Conservation (phyloP, 1,139 yeast genomes). For the Yamadazyma diospyri region DNA sequence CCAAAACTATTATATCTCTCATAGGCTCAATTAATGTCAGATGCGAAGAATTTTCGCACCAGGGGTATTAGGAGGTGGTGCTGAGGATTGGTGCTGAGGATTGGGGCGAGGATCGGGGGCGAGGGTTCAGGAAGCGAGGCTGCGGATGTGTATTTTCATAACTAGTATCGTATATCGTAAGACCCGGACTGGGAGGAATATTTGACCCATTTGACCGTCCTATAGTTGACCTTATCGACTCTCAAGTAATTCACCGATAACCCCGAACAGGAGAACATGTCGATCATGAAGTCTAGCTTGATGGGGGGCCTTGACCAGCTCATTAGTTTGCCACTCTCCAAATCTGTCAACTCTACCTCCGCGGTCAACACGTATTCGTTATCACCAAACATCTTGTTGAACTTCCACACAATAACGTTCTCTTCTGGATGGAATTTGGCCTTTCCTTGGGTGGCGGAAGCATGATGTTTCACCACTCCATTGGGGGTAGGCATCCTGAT, state of each 20-base stretch:
- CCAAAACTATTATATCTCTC: slow-evolving; percentile 74
- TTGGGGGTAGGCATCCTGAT: slow-evolving; percentile 70
- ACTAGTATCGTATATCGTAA: slow-evolving; percentile 69
- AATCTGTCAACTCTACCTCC: slow-evolving; percentile 37
- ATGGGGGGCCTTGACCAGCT: slow-evolving; percentile 79
- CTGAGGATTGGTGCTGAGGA: too few relatives aligned
- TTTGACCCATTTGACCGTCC: slow-evolving; percentile 84
- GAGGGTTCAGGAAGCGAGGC: too few relatives aligned
- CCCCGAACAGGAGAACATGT: slow-evolving; percentile 81
- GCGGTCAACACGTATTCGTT: slow-evolving; percentile 57
- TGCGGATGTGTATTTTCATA: too few relatives aligned
- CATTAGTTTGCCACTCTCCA: slow-evolving; percentile 16
- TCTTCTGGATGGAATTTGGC: slow-evolving; percentile 68
- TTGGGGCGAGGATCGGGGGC: too few relatives aligned
- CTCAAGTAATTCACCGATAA: slow-evolving; percentile 69
- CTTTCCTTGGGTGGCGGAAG: slow-evolving; percentile 59
- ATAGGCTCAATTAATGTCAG: too few relatives aligned
- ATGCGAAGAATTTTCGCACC: slow-evolving; percentile 1
- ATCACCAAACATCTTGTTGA: slow-evolving; percentile 65
- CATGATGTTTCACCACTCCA: slow-evolving; percentile 50
- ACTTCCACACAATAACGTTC: slow-evolving; percentile 64
- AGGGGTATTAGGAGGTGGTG: too few relatives aligned
- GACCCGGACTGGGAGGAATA: slow-evolving; percentile 74
- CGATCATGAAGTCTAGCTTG: slow-evolving; percentile 61
- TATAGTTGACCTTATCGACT: slow-evolving; percentile 65